These are phyloP conservation scores for Pelargonium nanum DNA, from an alignment of 345 rosid species.

Conservation along the genomic window DNA sequence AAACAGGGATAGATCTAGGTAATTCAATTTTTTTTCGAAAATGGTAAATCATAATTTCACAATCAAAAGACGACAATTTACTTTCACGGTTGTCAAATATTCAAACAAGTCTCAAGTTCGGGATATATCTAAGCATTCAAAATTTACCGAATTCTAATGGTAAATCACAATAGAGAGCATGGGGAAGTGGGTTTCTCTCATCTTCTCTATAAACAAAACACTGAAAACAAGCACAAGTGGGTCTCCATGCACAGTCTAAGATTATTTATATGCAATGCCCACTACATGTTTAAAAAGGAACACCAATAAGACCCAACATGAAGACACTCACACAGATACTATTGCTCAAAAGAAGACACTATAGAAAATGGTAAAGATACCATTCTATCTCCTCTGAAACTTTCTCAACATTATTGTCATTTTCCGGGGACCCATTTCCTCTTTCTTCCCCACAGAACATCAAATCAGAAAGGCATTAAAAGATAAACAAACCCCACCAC, in stretches of 20 bases:
- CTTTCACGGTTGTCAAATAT: too few species aligned
- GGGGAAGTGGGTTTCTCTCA: too few species aligned
- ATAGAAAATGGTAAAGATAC: slow-evolving; percentile 18
- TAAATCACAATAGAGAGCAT: too few species aligned
- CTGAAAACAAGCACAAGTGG: too few species aligned
- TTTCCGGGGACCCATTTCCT: slow-evolving; percentile 21
- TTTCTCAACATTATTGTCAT: slow-evolving; percentile 35
- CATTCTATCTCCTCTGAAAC: slow-evolving; percentile 17
- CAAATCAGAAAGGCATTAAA: slow-evolving; percentile 15
- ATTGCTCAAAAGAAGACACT: slow-evolving; percentile 22
- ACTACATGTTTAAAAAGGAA: slow-evolving; percentile 12
- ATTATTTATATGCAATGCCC: slow-evolving; percentile 25
- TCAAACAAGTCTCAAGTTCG: too few species aligned
- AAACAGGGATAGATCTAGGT: too few species aligned
- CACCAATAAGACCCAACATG: slow-evolving; percentile 18
- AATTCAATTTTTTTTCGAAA: too few species aligned
- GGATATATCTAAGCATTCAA: too few species aligned
- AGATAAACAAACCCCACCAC: slow-evolving; percentile 24
- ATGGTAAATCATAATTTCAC: too few species aligned
- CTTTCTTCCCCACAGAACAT: slow-evolving; percentile 14
- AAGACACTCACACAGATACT: slow-evolving; percentile 28
- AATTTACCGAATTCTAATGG: too few species aligned
- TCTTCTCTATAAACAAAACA: too few species aligned
- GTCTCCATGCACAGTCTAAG: slow-evolving; percentile 5
- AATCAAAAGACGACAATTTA: too few species aligned